Percentiles rank a stretch among this genome's conserved stretches.
These are phyloP conservation scores for Lentinula lateritia DNA, from an alignment of 768 basidiomycete genomes.

Conservation along the genomic window DNA sequence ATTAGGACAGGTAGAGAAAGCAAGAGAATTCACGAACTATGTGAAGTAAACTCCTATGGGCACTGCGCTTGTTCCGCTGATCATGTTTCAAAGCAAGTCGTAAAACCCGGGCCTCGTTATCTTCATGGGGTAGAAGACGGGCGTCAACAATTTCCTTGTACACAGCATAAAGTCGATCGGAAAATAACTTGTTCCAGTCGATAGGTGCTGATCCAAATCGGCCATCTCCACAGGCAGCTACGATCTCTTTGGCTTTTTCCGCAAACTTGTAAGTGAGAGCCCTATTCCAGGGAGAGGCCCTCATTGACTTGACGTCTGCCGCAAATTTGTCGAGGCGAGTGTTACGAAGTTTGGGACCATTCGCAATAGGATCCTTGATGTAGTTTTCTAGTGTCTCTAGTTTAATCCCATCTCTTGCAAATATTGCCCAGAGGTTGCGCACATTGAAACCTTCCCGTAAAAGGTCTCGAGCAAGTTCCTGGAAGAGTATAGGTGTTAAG, in stretches of 20 bases:
- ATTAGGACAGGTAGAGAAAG: too few relatives aligned
- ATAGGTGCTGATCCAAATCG: neutral
- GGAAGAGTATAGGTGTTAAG: neutral
- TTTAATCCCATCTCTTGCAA: neutral
- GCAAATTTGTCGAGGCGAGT: neutral
- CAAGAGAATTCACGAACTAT: too few relatives aligned
- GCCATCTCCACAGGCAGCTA: neutral
- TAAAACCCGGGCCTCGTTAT: too few relatives aligned
- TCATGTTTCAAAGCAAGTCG: too few relatives aligned
- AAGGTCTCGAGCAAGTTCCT: neutral
- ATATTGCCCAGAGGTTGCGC: neutral
- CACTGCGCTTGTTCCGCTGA: too few relatives aligned
- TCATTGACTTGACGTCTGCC: neutral
- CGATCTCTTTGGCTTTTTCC: neutral
- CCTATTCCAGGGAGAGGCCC: neutral
- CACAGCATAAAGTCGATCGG: neutral
- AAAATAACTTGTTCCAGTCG: neutral
- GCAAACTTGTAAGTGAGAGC: neutral
- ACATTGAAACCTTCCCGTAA: neutral
- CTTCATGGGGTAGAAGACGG: too few relatives aligned
- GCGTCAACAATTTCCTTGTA: neutral
- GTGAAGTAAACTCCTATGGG: too few relatives aligned
- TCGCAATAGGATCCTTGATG: neutral
- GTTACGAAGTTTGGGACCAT: neutral
- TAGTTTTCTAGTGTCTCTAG: neutral